Base-by-base conservation (phyloP, 2,329 filamentous ascomycete species). In the Trichoderma sp. region DNA sequence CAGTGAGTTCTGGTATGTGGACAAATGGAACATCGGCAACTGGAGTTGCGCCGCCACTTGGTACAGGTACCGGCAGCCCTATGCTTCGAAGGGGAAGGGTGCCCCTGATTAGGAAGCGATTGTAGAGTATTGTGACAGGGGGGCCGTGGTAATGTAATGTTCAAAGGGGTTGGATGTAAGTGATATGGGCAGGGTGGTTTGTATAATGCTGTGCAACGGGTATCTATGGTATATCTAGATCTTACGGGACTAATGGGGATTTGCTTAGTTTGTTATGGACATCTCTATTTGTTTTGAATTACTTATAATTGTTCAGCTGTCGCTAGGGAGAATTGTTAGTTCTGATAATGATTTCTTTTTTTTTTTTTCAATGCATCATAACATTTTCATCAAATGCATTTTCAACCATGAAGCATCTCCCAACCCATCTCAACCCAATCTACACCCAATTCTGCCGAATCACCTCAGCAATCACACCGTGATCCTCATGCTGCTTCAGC, bases 401-500 rank as follows among this genome's bases (percentile, higher is more conserved):
- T 42, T 4, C 17, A 12, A 37, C 13, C 32, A 19, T 22, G 25
- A 27, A 27, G 13, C 57, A 60, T 15, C n/a, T n/a, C n/a, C n/a
- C n/a, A n/a, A n/a, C n/a, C n/a, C n/a, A n/a, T n/a, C 9, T 29
- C 37, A 45, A 35, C n/a, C 12, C 37, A 13, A 32, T 17, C 17
- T 53, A 69, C 53, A 69, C 73, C 82, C 82, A 84, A 67, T 82
- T 78, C 32, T 87, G 84, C 72, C 83, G 82, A 50, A 93, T 82
- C 1, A 87, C 87, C 76, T 93, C 90, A 0, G 91, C 85, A 74
- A 94, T 88, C 42, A 93, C 86, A 9, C 87, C 87, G 78, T 95
- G 92, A 77, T 94, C 91, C 80, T 93, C 86, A 73, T 91, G 84
- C 78, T 93, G 90, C 80, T 89, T 90, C 76, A 94, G 77, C 5